Evolutionary conservation across 495 filamentous ascomycete genomes (phyloP).

Genomic region (Penicillium crystallinum): DNA sequence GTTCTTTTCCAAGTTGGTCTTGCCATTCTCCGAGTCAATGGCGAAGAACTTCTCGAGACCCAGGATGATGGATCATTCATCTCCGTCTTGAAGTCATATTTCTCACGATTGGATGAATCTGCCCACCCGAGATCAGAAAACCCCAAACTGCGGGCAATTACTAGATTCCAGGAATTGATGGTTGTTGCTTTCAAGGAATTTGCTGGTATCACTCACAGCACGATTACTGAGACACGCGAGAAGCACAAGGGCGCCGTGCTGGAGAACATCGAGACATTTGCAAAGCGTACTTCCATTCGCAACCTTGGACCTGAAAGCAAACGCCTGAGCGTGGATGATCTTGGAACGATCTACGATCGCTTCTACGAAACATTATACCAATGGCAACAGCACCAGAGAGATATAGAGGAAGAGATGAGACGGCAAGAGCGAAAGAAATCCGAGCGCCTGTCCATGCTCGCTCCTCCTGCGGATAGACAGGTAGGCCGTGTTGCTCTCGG

Average conservation of each 20-base stretch:
- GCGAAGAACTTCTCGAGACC: slow-evolving; percentile 93
- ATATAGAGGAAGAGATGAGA: slow-evolving; percentile 65
- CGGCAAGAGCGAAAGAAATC: slow-evolving; percentile 54
- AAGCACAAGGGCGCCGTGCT: slow-evolving; percentile 92
- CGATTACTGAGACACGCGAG: slow-evolving; percentile 78
- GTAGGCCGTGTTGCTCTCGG: slow-evolving; percentile 83
- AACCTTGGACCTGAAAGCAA: slow-evolving; percentile 97
- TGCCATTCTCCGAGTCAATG: slow-evolving; percentile 94
- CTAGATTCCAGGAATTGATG: slow-evolving; percentile 95
- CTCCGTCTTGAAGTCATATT: slow-evolving; percentile 91
- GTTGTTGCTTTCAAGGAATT: slow-evolving; percentile 99
- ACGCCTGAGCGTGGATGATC: slow-evolving; percentile 73
- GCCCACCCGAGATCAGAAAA: slow-evolving; percentile 94
- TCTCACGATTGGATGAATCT: slow-evolving; percentile 86
- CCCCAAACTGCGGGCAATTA: slow-evolving; percentile 85
- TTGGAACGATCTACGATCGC: slow-evolving; percentile 84
- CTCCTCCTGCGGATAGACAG: slow-evolving; percentile 34
- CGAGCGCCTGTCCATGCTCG: slow-evolving; percentile 41
- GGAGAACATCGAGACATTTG: slow-evolving; percentile 92
- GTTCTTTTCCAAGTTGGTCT: slow-evolving; percentile 95
- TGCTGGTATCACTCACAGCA: slow-evolving; percentile 86
- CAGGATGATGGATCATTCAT: slow-evolving; percentile 96
- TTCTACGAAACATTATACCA: slow-evolving; percentile 91
- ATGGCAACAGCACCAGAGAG: slow-evolving; percentile 72
- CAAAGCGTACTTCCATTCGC: slow-evolving; percentile 91